Evolutionary conservation across 208 protist species (phyloP), one percentile per base, ranked within the genome.

Genomic region (Crithidia mellificae): DNA sequence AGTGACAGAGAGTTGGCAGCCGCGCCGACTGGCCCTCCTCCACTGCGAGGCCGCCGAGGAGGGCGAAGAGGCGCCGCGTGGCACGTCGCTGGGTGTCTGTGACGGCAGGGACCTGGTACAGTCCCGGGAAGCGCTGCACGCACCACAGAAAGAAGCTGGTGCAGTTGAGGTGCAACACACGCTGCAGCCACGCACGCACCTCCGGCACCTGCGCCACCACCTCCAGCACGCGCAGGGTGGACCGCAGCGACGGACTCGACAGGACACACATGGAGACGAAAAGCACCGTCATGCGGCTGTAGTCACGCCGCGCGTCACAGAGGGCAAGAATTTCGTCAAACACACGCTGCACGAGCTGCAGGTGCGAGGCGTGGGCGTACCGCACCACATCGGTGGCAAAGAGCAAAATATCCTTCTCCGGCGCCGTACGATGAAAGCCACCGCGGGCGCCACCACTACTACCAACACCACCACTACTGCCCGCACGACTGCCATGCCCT

Each of bases 211-310:
- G 70, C 39, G 51, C 52, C 14, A 87, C 50, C 43, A 90, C 76
- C 50, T 89, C 82, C 20, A 81, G 51, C 25, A 84, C 77, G 19
- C 87, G 81, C 24, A 84, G 68, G 2, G 80, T 46, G 4, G 89
- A 80, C 7, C 61, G 29, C 27, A 87, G 38, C 27, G 90, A 83
- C 22, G 90, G 84, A 9, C 66, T 81, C 38, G 86, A 87, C 11
- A 92, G 56, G 2, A 83, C 63, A 51, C 90, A 91, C 90, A 92
- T 95, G 25, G 81, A 71, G 17, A 79, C 38, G 70, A 91, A 92
- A 12, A 90, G 56, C 17, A 91, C 76, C 54, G 70, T 78, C 54
- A 91, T 63, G 14, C 76, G 74, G n/a, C 78, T 59, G 63, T 87
- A 90, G 47, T 80, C 73, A 19, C 59, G 27, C 38, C 56, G 63